Base-by-base conservation (phyloP, 805 yeast genomes). In the Zygotorulaspora danielsina region DNA sequence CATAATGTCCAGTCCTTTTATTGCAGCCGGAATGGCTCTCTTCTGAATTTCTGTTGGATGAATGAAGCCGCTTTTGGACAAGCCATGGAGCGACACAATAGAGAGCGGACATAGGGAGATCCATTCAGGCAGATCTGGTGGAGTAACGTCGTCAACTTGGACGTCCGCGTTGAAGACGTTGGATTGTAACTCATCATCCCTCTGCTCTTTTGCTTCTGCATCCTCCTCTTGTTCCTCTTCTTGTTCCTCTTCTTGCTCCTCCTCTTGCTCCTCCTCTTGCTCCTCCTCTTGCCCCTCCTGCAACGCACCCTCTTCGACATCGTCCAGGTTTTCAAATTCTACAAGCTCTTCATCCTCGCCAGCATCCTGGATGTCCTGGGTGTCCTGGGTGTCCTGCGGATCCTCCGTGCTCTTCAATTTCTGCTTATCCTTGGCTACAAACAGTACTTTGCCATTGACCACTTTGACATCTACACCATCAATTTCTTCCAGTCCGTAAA, bases 401-500 rank as follows among this genome's bases (percentile, higher is more conserved):
- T 39, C 34, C 8, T 31, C 40, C n/a, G 34, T 29, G 9, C 19
- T 17, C 31, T 25, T 36, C n/a, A 53, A 42, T 10, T 48, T 48
- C 15, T 54, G 46, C 12, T 62, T 53, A 27, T 68, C 71, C 22
- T 57, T 67, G 7, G 70, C 71, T n/a, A 71, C 55, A 53, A 81
- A 83, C 38, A 75, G 74, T 0, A 82, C 79, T 36, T 69, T 65
- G 10, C 95, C 96, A 45, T 84, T 69, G 2, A 78, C 75, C 39
- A 79, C 71, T 44, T 84, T 78, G 5, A 90, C 89, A 53, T 75
- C 89, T 22, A 90, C 97, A 31, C 96, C 97, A 41, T 87, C 96
- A 36, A 93, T 72, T 59, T 90, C 97, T 60, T 90, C 98, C 24
- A 93, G 66, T 0, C 97, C 98, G 59, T 80, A 87, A 53, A 89